These are phyloP conservation scores for Schizophyllum commune DNA, from an alignment of 1,284 basidiomycete species.

Conservation along the genomic window DNA sequence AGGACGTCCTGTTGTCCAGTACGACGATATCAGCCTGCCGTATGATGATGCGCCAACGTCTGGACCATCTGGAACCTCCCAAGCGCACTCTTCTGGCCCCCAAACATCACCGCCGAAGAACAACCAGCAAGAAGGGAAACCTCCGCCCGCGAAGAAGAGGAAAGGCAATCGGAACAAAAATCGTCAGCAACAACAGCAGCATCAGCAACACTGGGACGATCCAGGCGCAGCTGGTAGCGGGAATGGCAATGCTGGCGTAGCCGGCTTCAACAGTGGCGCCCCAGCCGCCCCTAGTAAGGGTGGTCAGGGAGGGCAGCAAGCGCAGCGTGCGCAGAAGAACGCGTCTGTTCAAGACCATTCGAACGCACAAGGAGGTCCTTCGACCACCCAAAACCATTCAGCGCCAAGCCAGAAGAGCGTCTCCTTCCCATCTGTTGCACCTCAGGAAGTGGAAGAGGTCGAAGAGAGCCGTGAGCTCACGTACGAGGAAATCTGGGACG, in stretches of 20 bases:
- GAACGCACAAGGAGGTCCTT: too few species aligned
- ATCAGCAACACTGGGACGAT: slow-evolving; percentile 38
- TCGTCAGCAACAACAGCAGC: slow-evolving; percentile 15
- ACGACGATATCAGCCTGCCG: slow-evolving; percentile 46
- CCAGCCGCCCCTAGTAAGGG: too few species aligned
- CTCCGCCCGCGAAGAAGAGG: slow-evolving; percentile 40
- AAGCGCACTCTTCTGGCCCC: too few species aligned
- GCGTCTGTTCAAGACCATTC: too few species aligned
- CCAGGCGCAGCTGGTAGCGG: slow-evolving; percentile 20
- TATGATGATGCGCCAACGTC: slow-evolving; percentile 20
- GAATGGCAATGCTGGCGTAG: slow-evolving; percentile 20
- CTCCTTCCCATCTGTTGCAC: slow-evolving; percentile 12
- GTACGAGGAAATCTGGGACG: slow-evolving; percentile 75
- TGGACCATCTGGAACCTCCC: slow-evolving; percentile 1
- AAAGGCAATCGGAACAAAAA: slow-evolving; percentile 30
- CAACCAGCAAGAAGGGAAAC: not conserved
- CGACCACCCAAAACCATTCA: not conserved
- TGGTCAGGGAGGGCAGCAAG: too few species aligned
- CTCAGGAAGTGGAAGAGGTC: slow-evolving; percentile 12
- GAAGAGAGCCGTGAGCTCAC: slow-evolving; percentile 56
- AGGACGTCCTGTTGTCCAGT: slow-evolving; percentile 41
- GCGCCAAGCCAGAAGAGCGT: slow-evolving; percentile 1
- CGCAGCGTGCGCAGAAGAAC: too few species aligned
- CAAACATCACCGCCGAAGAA: slow-evolving; percentile 12
- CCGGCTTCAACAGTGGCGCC: too few species aligned